Conservation (phyloP, 2,329 filamentous ascomycete genomes). For the Ceratocystis ficicola region DNA sequence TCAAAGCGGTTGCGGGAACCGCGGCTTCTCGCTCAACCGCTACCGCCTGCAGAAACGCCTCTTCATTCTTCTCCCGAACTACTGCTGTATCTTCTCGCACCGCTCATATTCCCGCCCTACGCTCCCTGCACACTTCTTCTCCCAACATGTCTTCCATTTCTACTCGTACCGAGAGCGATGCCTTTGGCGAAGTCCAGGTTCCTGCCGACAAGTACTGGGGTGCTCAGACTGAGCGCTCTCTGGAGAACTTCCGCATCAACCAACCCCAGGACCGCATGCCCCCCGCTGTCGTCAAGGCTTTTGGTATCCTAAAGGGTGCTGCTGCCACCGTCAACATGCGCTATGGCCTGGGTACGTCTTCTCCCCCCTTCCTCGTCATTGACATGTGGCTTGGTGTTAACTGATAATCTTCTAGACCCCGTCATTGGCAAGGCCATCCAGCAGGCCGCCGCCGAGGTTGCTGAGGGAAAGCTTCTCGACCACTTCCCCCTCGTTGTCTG, state of each 20-base stretch:
- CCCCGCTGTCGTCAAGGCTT: constrained; percentile 77
- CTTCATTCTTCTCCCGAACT: constrained; percentile 10
- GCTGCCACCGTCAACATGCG: constrained; percentile 92
- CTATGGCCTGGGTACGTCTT: constrained; percentile 63
- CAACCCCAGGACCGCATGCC: constrained; percentile 99
- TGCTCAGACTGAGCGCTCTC: constrained; percentile 88
- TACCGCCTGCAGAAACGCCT: constrained; percentile 5
- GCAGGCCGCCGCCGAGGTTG: constrained; percentile 86
- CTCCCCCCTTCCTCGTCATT: neutral
- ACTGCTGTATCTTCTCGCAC: constrained; percentile 10
- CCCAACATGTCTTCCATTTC: constrained; percentile 36
- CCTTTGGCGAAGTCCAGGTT: constrained; percentile 94
- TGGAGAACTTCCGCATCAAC: constrained; percentile 98
- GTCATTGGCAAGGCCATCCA: constrained; percentile 87
- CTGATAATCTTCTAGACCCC: constrained; percentile 47
- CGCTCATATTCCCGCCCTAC: constrained; percentile 17
- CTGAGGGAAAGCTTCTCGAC: constrained; percentile 82
- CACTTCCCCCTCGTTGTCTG: constrained; percentile 98
- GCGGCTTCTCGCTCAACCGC: constrained; percentile 12
- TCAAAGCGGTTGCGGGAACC: constrained; percentile 17
- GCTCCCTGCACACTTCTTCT: constrained; percentile 35
- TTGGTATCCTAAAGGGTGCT: constrained; percentile 94
- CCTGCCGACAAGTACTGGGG: constrained; percentile 94
- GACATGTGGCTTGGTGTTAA: neutral
- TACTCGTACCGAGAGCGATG: constrained; percentile 80